These are phyloP conservation scores for Sporothrix brunneoviolacea DNA, from an alignment of 2,329 filamentous ascomycete species.

Conservation along the genomic window DNA sequence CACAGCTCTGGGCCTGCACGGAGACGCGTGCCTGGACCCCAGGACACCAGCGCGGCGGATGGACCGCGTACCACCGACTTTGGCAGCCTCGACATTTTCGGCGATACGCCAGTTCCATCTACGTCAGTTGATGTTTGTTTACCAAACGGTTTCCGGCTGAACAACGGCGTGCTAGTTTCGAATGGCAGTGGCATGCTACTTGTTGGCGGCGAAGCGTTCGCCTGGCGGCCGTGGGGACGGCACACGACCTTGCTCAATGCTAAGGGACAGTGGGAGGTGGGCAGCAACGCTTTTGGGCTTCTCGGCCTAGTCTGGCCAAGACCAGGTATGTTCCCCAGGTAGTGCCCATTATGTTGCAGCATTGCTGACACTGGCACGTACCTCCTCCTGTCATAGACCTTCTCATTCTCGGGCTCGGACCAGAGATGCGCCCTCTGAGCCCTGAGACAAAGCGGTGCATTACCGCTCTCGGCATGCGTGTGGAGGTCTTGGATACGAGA, in stretches of 20 bases:
- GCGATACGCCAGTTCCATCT: conserved; percentile 65
- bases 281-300: conserved; percentile 63
- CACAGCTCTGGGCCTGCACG: background rate
- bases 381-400: conserved; percentile 54
- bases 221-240: conserved; percentile 72
- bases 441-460: conserved; percentile 67
- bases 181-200: conserved; percentile 55
- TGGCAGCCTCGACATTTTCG: conserved; percentile 68
- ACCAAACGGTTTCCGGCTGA: conserved; percentile 76
- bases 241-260: conserved; percentile 55
- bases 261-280: conserved; percentile 76
- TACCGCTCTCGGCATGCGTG: conserved; percentile 69
- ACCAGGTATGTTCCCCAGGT: conserved; percentile 61
- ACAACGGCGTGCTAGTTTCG: conserved; percentile 67
- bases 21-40: background rate
- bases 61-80: conserved; percentile 55
- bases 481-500: conserved; percentile 85
- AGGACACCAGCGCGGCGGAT: conserved; percentile 20
- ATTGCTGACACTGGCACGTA: background rate
- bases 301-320: conserved; percentile 78
- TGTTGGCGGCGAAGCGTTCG: conserved; percentile 79
- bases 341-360: too few relatives aligned
- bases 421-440: conserved; percentile 66
- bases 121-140: conserved; percentile 80
- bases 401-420: conserved; percentile 81